Percentiles rank a stretch among this genome's conserved stretches.
Evolutionary conservation across 129 eudicot genomes (phyloP).

Genomic region (Saussurea involucrata): DNA sequence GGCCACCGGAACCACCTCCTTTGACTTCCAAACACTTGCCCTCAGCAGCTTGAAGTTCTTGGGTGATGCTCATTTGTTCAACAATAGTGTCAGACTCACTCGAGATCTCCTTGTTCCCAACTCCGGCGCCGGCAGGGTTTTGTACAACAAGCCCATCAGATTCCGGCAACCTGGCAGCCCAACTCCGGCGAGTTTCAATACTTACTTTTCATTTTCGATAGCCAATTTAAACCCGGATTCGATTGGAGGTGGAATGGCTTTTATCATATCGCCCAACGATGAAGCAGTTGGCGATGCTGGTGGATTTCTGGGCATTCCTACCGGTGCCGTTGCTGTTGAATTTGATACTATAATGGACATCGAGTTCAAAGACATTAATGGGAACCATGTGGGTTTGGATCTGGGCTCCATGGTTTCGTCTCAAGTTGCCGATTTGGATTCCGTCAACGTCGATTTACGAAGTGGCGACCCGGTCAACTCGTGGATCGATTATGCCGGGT

Average conservation of each 20-base stretch:
- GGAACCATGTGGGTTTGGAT: slow-evolving; percentile 37
- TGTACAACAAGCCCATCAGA: slow-evolving; percentile 58
- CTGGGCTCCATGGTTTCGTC: slow-evolving; percentile 28
- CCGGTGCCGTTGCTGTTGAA: slow-evolving; percentile 66
- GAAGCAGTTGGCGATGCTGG: slow-evolving; percentile 58
- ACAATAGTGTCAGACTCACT: slow-evolving; percentile 61
- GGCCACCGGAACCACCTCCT: slow-evolving; percentile 35
- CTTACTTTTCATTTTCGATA: slow-evolving; percentile 64
- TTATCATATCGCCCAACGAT: slow-evolving; percentile 68
- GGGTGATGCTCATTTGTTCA: slow-evolving; percentile 78
- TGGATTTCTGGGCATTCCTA: slow-evolving; percentile 50
- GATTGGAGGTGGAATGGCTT: slow-evolving; percentile 84
- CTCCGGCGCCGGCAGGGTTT: slow-evolving; percentile 77
- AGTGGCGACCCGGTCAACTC: slow-evolving; percentile 26
- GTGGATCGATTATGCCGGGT: slow-evolving; percentile 30
- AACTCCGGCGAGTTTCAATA: slow-evolving; percentile 57
- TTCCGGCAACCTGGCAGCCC: slow-evolving; percentile 50
- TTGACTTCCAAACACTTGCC: slow-evolving; percentile 70
- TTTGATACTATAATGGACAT: slow-evolving; percentile 55
- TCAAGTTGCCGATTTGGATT: slow-evolving; percentile 14
- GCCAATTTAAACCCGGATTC: slow-evolving; percentile 69
- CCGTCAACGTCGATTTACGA: slow-evolving; percentile 6
- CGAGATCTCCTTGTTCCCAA: slow-evolving; percentile 80
- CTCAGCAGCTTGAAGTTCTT: slow-evolving; percentile 67
- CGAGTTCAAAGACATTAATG: slow-evolving; percentile 27